A percentile compares a stretch with the other conserved stretches of the same genome.
phyloP scores from a whole-genome alignment of 352 stramenopile species.

The Thraustochytrium sp. region DNA sequence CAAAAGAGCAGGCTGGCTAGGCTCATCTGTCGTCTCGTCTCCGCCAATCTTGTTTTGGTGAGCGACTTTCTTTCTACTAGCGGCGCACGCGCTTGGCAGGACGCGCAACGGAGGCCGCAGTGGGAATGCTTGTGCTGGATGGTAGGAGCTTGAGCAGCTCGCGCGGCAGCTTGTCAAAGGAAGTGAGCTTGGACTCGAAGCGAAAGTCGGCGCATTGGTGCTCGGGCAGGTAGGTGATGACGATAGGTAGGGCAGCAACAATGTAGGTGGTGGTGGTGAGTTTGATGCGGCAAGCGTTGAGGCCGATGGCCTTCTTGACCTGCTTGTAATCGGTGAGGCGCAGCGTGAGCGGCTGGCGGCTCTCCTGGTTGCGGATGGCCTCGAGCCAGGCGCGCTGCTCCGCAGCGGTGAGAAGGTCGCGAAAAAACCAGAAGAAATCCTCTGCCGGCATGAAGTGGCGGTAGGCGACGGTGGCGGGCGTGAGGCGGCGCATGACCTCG shows the following conservation, averaged over 20 bases:
- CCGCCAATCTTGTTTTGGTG: not conserved
- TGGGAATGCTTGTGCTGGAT: conserved; percentile 12
- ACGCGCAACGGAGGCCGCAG: not conserved
- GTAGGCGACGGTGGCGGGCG: not conserved
- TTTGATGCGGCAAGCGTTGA: conserved; percentile 34
- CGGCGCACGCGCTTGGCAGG: not conserved
- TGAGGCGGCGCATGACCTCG: not conserved
- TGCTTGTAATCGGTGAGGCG: conserved; percentile 12
- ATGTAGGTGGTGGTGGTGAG: not conserved
- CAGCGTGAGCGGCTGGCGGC: not conserved
- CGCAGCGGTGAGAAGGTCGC: not conserved
- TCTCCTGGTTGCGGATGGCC: not conserved
- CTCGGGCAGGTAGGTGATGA: not conserved
- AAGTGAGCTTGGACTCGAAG: conserved; percentile 1
- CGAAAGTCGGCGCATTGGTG: not conserved
- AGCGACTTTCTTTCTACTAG: not conserved
- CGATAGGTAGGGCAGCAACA: not conserved
- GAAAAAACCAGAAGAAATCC: conserved; percentile 25
- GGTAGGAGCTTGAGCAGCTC: conserved; percentile 28
- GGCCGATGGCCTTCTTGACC: not conserved
- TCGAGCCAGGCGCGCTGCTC: not conserved
- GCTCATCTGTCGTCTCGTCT: too few relatives aligned
- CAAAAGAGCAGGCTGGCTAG: not conserved
- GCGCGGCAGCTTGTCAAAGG: conserved; percentile 4
- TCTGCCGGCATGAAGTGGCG: not conserved